A percentile compares a stretch with the other conserved stretches of the same genome.
These are phyloP conservation scores for Podospora conica DNA, from an alignment of 495 filamentous ascomycete genomes.

Conservation along the genomic window DNA sequence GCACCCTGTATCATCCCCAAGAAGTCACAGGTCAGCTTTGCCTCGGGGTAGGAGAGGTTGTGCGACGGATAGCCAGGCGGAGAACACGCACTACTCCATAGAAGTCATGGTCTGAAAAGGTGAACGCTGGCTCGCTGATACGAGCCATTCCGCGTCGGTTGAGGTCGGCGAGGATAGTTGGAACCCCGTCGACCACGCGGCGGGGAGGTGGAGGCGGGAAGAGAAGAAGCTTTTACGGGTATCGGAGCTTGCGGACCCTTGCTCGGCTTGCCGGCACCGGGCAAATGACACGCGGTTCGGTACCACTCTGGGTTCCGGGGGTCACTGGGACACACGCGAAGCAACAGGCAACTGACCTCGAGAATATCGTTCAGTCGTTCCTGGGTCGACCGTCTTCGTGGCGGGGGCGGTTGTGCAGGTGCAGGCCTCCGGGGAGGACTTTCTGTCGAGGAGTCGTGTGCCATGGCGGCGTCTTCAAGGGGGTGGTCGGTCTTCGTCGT, in stretches of 20 bases:
- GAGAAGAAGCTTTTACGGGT: neutral
- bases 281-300: neutral
- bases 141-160: constrained; percentile 12
- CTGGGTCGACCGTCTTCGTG: constrained; percentile 29
- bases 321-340: neutral
- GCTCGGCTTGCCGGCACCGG: neutral
- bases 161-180: neutral
- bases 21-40: neutral
- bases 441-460: neutral
- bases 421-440: neutral
- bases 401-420: neutral
- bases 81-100: constrained; percentile 22
- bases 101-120: constrained; percentile 19
- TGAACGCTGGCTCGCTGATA: constrained; percentile 2
- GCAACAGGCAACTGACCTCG: constrained; percentile 32
- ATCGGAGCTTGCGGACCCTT: neutral
- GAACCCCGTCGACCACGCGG: neutral
- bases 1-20: constrained; percentile 14
- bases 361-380: constrained; percentile 40
- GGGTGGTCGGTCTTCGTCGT: neutral
- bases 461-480: neutral
- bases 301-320: neutral
- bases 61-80: neutral
- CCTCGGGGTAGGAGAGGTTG: neutral
- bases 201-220: neutral